Percentiles rank a stretch among this genome's conserved stretches.
phyloP scores from a whole-genome alignment of 805 yeast genomes.

The Kodamaea restingae region DNA sequence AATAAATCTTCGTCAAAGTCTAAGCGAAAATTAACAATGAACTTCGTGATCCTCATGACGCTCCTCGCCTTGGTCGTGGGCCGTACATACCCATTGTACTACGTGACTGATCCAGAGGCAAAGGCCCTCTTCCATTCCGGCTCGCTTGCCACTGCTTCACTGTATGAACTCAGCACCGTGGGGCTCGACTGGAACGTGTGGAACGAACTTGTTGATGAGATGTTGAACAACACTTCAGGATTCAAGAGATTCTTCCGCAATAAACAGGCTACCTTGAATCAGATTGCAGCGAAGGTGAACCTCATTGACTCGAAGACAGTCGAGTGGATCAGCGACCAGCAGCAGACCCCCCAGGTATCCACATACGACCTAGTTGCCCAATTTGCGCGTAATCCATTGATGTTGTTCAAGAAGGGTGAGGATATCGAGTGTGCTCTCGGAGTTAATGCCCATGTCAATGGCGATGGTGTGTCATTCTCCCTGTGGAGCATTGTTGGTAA shows the following conservation, averaged over 20 bases:
- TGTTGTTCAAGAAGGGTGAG: conserved; percentile 1
- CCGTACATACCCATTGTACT: conserved; percentile 3
- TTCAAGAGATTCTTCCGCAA: conserved; percentile 4
- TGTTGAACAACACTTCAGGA: conserved; percentile 1
- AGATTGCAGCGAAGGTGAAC: conserved; percentile 4
- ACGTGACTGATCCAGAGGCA: conserved; percentile 5
- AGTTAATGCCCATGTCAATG: conserved; percentile 2
- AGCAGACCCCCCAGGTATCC: background rate
- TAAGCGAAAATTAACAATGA: conserved; percentile 1
- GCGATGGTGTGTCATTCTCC: background rate
- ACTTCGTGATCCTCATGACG: conserved; percentile 3
- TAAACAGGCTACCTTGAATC: background rate
- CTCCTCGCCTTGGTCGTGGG: conserved; percentile 1
- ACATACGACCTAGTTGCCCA: no score
- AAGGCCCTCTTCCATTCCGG: conserved; percentile 1
- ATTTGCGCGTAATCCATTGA: conserved; percentile 1
- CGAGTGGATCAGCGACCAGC: conserved; percentile 2
- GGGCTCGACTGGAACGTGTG: conserved; percentile 1
- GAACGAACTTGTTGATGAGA: conserved; percentile 1
- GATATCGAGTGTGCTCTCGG: conserved; percentile 8
- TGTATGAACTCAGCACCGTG: conserved; percentile 1
- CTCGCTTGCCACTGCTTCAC: conserved; percentile 2
- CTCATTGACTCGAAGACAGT: conserved; percentile 6
- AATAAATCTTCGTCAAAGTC: no score
- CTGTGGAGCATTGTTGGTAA: conserved; percentile 6